These are phyloP conservation scores for Ceratocystis alfenasii DNA, from an alignment of 2,329 filamentous ascomycete genomes.

Conservation along the genomic window DNA sequence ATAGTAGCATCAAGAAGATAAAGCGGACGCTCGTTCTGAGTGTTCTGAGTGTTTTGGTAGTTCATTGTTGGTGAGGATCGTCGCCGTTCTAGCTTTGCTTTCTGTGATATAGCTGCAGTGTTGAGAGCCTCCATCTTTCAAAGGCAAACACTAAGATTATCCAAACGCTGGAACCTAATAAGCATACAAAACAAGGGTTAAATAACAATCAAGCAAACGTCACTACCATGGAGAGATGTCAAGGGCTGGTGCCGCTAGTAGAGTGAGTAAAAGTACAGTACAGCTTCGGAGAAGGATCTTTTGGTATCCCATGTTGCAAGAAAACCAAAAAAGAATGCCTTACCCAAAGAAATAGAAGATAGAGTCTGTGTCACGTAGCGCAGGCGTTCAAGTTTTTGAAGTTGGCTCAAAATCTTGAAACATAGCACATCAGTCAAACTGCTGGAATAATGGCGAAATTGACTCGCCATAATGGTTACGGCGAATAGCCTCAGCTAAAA, in stretches of 20 bases:
- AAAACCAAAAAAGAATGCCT: slow-evolving; percentile 6
- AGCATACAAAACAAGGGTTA: neutral
- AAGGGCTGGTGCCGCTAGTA: neutral
- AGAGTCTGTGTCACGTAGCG: neutral
- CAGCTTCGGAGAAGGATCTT: neutral
- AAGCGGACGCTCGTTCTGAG: neutral
- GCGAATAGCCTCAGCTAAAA: slow-evolving; percentile 84
- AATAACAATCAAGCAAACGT: neutral
- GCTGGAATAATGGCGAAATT: slow-evolving; percentile 57
- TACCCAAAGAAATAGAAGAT: slow-evolving; percentile 12
- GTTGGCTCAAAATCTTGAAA: neutral
- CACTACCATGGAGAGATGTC: neutral
- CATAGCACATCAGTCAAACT: slow-evolving; percentile 40
- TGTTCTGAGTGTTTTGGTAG: neutral
- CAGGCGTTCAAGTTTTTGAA: neutral
- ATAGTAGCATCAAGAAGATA: neutral
- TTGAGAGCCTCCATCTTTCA: slow-evolving; percentile 3
- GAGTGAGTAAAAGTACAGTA: neutral
- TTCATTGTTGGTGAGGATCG: neutral
- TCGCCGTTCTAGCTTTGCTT: neutral
- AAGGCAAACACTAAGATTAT: slow-evolving; percentile 12
- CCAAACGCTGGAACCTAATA: slow-evolving; percentile 2
- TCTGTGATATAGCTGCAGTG: neutral
- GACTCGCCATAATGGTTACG: slow-evolving; percentile 94
- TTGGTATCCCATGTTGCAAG: neutral